A percentile compares a stretch with the other conserved stretches of the same genome.
These are phyloP conservation scores for Chiua virens DNA, from an alignment of 768 basidiomycete species.

Conservation along the genomic window DNA sequence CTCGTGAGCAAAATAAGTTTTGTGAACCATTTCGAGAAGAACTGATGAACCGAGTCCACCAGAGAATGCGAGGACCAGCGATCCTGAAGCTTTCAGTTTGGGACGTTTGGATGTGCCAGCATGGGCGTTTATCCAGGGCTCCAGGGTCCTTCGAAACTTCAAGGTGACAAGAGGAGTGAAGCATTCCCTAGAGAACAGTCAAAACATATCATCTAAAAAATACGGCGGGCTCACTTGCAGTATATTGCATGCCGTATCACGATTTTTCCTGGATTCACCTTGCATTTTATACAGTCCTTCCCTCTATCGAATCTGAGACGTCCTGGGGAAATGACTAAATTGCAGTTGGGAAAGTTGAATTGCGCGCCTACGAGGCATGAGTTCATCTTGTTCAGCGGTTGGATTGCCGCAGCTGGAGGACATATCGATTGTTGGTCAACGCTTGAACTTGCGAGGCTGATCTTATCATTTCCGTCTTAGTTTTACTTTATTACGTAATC, in stretches of 20 bases:
- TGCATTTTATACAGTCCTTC: slow-evolving; percentile 73
- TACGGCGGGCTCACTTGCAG: slow-evolving; percentile 62
- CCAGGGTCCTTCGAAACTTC: slow-evolving; percentile 66
- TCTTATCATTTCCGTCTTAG: slow-evolving; percentile 9
- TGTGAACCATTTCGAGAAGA: slow-evolving; percentile 65
- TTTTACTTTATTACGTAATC: too few relatives aligned
- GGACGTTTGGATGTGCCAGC: slow-evolving; percentile 56
- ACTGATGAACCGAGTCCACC: slow-evolving; percentile 78
- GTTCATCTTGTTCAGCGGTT: slow-evolving; percentile 51
- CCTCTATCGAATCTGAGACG: slow-evolving; percentile 68
- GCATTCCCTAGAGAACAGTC: slow-evolving; percentile 47
- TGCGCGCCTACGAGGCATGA: slow-evolving; percentile 62
- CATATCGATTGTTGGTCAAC: slow-evolving; percentile 18
- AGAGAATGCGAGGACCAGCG: slow-evolving; percentile 70
- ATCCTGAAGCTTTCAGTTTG: slow-evolving; percentile 64
- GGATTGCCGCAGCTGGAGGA: slow-evolving; percentile 63
- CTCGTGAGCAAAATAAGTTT: slow-evolving; percentile 49
- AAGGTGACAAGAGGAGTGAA: slow-evolving; percentile 60
- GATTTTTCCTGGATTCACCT: slow-evolving; percentile 59
- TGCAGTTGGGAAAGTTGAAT: neutral
- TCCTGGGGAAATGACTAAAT: slow-evolving; percentile 37
- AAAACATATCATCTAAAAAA: neutral
- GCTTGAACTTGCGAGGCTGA: neutral
- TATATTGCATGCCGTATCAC: slow-evolving; percentile 81
- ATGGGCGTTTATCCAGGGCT: slow-evolving; percentile 60